Percentiles rank a stretch among this genome's conserved stretches.
Conservation (phyloP, 257 asterid genomes). For the Mentha longifolia region DNA sequence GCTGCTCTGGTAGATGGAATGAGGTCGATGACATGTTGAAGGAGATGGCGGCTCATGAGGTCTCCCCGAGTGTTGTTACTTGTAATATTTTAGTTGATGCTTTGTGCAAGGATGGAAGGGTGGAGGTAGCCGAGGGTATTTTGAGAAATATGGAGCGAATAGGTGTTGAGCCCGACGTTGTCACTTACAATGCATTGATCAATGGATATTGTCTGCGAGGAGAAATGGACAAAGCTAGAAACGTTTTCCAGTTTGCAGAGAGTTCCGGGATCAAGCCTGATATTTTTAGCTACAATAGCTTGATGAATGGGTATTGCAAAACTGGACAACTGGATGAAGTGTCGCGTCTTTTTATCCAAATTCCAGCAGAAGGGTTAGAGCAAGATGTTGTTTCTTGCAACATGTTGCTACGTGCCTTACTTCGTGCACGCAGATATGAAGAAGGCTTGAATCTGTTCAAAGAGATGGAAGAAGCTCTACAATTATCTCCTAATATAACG, state of each 20-base stretch:
- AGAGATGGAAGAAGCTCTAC: neutral
- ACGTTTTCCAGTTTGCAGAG: neutral
- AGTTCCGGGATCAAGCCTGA: neutral
- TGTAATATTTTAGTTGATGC: neutral
- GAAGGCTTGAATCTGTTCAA: neutral
- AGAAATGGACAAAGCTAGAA: neutral
- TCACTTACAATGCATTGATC: neutral
- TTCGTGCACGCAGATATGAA: neutral
- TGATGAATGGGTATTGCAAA: conserved; percentile 13
- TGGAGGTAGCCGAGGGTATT: neutral
- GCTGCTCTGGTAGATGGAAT: neutral
- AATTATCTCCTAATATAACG: neutral
- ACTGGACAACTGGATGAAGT: neutral
- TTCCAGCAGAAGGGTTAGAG: neutral
- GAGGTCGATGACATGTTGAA: neutral
- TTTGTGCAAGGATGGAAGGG: neutral
- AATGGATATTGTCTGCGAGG: neutral
- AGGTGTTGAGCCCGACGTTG: neutral
- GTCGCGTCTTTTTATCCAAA: neutral
- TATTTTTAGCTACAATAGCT: neutral
- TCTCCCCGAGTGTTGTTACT: neutral
- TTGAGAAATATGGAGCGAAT: neutral
- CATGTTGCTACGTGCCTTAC: neutral
- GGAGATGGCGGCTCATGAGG: neutral
- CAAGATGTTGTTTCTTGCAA: neutral